Conservation (phyloP, 2,329 filamentous ascomycete species). For the Pseudogymnoascus sp. region DNA sequence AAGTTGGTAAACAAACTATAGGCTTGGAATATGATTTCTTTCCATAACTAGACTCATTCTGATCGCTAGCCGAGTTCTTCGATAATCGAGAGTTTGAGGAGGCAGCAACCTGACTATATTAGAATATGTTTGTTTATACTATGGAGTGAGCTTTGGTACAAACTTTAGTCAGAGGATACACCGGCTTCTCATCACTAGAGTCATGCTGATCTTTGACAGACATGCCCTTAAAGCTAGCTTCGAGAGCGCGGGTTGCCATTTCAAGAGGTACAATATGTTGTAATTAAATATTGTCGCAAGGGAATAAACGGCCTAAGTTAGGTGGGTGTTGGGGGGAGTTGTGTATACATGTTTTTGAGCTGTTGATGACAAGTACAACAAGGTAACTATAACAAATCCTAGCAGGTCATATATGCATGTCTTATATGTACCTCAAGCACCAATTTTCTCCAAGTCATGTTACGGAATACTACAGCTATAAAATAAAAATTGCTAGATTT, state of each 20-base stretch:
- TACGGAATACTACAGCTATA: no score
- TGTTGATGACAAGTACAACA: not conserved
- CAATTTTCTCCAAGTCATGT: no score
- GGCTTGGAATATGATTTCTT: not conserved
- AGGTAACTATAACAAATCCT: not conserved
- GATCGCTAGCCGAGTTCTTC: not conserved
- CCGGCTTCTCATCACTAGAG: no score
- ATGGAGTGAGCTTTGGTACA: not conserved
- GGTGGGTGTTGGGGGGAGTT: not conserved
- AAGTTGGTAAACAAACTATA: not conserved
- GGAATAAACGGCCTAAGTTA: not conserved
- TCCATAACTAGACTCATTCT: not conserved
- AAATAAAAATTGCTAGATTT: no score
- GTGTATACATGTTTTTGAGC: not conserved
- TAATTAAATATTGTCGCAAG: not conserved
- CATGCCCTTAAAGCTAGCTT: no score
- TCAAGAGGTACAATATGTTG: not conserved
- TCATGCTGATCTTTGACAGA: no score
- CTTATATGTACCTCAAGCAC: no score
- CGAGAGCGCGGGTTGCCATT: not conserved
- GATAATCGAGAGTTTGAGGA: not conserved
- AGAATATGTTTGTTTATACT: not conserved
- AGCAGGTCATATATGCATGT: not conserved
- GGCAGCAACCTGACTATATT: not conserved
- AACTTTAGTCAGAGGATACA: no score